Conservation (phyloP, 139 green algal species). For the Coelastrella sp. region DNA sequence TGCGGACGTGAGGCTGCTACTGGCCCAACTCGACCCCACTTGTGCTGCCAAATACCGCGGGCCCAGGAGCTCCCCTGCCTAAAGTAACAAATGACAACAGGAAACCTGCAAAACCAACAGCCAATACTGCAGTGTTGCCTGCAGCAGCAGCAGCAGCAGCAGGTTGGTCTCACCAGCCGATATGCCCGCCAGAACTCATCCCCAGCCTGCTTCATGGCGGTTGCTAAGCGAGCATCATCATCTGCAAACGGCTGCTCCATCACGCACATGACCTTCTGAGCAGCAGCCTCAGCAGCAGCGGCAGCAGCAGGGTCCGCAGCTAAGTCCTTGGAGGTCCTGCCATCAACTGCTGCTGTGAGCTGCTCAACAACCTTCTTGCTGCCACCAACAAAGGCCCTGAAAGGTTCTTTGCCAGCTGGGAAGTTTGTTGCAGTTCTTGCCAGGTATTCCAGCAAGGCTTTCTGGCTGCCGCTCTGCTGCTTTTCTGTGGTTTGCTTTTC, state of each 20-base stretch:
- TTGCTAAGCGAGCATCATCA: background rate
- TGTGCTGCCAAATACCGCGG: no score
- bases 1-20: no score
- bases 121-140: no score
- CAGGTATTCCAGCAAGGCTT: background rate
- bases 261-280: background rate
- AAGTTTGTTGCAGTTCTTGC: conserved; percentile 1
- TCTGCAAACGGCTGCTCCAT: conserved; percentile 27
- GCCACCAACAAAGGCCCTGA: conserved; percentile 1
- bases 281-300: background rate
- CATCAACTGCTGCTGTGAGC: background rate
- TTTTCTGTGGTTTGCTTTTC: no score
- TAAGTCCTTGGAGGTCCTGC: background rate
- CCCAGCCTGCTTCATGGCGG: conserved; percentile 20
- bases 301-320: background rate
- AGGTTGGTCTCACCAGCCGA: conserved; percentile 2
- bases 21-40: no score
- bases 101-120: no score
- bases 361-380: background rate
- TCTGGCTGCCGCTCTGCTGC: background rate
- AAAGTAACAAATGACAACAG: no score
- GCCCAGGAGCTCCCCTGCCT: no score
- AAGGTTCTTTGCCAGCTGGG: conserved; percentile 50
- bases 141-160: no score
- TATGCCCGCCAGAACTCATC: conserved; percentile 30